Conservation (phyloP, 2,329 filamentous ascomycete genomes). For the Xylariaceae sp. region DNA sequence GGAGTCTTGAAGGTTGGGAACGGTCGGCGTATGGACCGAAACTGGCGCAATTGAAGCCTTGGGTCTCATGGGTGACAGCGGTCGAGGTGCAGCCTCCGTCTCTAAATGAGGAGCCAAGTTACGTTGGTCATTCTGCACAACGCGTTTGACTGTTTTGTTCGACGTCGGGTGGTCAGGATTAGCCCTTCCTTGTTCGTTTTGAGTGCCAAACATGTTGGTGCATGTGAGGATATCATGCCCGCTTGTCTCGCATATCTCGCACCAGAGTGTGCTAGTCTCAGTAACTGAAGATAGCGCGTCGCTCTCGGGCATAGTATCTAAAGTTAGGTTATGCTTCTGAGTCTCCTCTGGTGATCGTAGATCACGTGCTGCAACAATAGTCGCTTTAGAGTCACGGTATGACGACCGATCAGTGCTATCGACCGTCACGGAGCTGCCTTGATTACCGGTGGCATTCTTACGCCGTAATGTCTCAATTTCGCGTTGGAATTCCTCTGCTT, state of each 20-base stretch:
- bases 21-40: constrained; percentile 42
- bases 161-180: constrained; percentile 20
- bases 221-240: constrained; percentile 94
- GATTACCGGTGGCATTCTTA: constrained; percentile 41
- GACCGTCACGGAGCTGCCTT: constrained; percentile 48
- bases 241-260: constrained; percentile 88
- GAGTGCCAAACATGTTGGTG: constrained; percentile 75
- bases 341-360: constrained; percentile 43
- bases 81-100: constrained; percentile 50
- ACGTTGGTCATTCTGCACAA: constrained; percentile 38
- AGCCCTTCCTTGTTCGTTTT: constrained; percentile 28
- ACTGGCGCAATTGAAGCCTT: constrained; percentile 40
- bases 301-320: constrained; percentile 68
- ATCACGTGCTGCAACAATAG: constrained; percentile 56
- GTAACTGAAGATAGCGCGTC: constrained; percentile 66
- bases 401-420: constrained; percentile 54
- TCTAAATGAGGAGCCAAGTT: constrained; percentile 37
- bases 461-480: constrained; percentile 67
- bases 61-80: constrained; percentile 49
- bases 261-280: constrained; percentile 75
- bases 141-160: constrained; percentile 35
- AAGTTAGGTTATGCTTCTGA: constrained; percentile 50
- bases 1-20: constrained; percentile 60
- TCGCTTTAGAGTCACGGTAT: constrained; percentile 62
- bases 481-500: constrained; percentile 82